Conservation (phyloP, 1,284 basidiomycete genomes). For the Cystobasidiaceae sp. region DNA sequence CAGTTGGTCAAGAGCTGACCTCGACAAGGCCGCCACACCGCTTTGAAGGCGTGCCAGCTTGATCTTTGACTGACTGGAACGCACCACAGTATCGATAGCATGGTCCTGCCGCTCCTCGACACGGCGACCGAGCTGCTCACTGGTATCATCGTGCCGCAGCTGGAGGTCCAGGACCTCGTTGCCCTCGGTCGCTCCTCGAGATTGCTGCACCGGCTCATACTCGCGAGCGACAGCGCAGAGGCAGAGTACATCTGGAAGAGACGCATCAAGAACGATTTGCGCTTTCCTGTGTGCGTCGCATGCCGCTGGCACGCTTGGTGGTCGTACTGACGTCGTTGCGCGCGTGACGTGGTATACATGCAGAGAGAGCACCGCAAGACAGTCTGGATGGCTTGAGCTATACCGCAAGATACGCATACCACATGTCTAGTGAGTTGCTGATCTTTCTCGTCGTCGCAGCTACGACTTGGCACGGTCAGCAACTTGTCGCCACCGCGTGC, state of each 20-base stretch:
- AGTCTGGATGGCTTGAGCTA: constrained; percentile 28
- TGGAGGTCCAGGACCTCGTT: constrained; percentile 26
- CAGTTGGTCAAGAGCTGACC: too few species aligned
- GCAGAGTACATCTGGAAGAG: constrained; percentile 28
- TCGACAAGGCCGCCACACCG: too few species aligned
- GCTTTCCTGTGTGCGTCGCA: constrained; percentile 27
- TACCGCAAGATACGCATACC: constrained; percentile 20
- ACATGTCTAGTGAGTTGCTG: constrained; percentile 27
- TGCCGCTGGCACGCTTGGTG: not conserved
- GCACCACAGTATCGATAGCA: too few species aligned
- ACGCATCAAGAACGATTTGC: constrained; percentile 21
- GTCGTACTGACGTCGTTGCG: not conserved
- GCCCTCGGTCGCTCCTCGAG: constrained; percentile 27
- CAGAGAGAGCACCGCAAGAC: constrained; percentile 32
- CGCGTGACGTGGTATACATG: not conserved
- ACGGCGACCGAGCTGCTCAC: constrained; percentile 31
- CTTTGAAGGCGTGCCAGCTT: too few species aligned
- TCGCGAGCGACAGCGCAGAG: not conserved
- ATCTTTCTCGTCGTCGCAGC: too few species aligned
- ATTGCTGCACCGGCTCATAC: constrained; percentile 32
- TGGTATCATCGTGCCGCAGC: constrained; percentile 29
- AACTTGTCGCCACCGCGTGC: too few species aligned
- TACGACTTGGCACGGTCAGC: too few species aligned
- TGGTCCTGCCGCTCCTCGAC: constrained; percentile 19
- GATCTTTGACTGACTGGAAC: too few species aligned